phyloP scores from a whole-genome alignment of 2,329 filamentous ascomycete species.

The Lachnellula willkommii region DNA sequence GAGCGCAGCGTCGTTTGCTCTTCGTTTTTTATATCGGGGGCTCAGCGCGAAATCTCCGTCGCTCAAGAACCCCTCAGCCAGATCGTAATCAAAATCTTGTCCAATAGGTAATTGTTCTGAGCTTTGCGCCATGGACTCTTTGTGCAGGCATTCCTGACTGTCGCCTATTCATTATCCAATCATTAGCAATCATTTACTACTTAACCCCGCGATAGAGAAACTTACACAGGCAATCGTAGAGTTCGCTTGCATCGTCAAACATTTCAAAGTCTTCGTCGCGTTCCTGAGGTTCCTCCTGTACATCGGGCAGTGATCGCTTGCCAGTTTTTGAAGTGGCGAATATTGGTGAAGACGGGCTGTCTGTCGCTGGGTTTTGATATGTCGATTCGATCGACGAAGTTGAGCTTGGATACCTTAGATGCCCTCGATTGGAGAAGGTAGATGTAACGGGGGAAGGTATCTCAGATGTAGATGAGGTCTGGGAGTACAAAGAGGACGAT shows the following conservation, averaged over 20 bases:
- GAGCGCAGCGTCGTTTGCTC: conserved; percentile 55
- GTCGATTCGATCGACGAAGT: conserved; percentile 69
- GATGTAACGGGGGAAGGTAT: conserved; percentile 65
- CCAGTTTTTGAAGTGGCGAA: conserved; percentile 48
- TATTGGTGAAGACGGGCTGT: conserved; percentile 54
- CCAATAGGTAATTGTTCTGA: conserved; percentile 35
- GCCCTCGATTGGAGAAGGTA: conserved; percentile 57
- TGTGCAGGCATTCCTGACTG: conserved; percentile 53
- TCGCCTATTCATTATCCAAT: conserved; percentile 46
- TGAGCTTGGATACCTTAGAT: conserved; percentile 66
- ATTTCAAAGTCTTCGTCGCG: conserved; percentile 55
- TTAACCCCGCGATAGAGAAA: conserved; percentile 24
- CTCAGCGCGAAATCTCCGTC: conserved; percentile 52
- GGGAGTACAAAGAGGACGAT: conserved; percentile 25
- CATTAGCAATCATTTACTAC: conserved; percentile 17
- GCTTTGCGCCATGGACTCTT: conserved; percentile 33
- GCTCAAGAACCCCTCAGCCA: conserved; percentile 56
- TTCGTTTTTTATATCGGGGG: conserved; percentile 50
- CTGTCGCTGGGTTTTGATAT: conserved; percentile 40
- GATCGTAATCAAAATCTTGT: conserved; percentile 57
- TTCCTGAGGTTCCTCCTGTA: conserved; percentile 77
- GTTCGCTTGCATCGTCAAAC: conserved; percentile 43
- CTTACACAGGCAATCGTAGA: conserved; percentile 72
- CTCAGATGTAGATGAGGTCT: conserved; percentile 55
- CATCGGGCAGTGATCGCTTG: conserved; percentile 69